Percentiles rank a stretch among this genome's conserved stretches.
These are phyloP conservation scores for Phtheirospermum japonicum DNA, from an alignment of 257 asterid species.

Conservation along the genomic window DNA sequence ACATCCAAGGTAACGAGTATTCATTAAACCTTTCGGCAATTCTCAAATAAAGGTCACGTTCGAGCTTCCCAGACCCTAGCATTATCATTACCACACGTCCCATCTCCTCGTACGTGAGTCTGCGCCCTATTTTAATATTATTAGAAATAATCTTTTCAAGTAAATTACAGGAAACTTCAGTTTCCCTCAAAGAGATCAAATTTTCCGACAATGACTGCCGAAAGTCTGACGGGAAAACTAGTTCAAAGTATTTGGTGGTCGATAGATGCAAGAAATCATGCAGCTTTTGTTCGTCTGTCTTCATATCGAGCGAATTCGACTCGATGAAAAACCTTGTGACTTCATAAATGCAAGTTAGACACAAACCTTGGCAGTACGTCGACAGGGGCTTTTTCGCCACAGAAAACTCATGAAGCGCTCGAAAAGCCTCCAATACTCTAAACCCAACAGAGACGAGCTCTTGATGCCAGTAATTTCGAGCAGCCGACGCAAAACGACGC, in stretches of 20 bases:
- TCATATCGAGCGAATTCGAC: neutral
- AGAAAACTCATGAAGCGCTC: neutral
- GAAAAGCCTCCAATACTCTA: neutral
- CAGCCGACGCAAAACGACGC: neutral
- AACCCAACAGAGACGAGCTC: neutral
- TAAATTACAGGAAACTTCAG: neutral
- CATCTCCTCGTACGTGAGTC: neutral
- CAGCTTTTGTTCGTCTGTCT: neutral
- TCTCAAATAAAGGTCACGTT: neutral
- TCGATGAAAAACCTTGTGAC: neutral
- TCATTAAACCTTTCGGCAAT: neutral
- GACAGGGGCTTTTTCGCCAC: neutral
- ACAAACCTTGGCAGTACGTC: neutral
- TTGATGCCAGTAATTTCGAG: constrained; percentile 1
- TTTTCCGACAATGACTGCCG: neutral
- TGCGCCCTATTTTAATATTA: neutral
- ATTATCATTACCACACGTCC: neutral
- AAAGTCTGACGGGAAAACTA: neutral
- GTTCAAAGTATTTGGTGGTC: neutral
- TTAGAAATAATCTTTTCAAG: neutral
- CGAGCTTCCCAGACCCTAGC: neutral
- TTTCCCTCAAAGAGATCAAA: neutral
- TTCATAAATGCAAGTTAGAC: neutral
- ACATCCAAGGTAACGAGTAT: neutral
- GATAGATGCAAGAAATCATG: neutral